These are phyloP conservation scores for Ensete ventricosum DNA, from an alignment of 176 grass and related monocot genomes.

Conservation along the genomic window DNA sequence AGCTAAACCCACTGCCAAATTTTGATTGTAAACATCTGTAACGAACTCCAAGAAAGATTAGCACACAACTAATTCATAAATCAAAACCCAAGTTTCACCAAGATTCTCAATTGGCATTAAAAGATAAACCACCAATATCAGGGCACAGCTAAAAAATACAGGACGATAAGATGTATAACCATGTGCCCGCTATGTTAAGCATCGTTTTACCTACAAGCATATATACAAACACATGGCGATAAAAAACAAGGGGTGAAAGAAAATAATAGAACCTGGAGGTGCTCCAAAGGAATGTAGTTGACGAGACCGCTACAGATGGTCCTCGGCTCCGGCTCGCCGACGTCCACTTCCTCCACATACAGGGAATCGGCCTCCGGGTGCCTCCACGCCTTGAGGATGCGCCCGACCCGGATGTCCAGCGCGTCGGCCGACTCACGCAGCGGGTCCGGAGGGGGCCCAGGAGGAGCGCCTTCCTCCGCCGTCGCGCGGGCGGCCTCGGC, in stretches of 20 bases:
- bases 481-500: background rate
- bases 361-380: constrained; percentile 82
- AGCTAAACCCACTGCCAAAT: background rate
- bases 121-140: too few relatives aligned
- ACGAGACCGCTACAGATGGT: constrained; percentile 95
- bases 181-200: background rate
- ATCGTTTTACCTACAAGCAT: background rate
- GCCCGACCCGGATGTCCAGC: constrained; percentile 74
- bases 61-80: background rate
- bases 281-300: constrained; percentile 56
- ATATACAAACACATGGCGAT: background rate
- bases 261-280: constrained; percentile 48
- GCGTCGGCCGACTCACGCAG: constrained; percentile 41
- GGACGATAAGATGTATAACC: background rate
- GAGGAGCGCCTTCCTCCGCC: background rate
- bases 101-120: background rate
- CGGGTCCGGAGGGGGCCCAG: constrained; percentile 8
- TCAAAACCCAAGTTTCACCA: background rate
- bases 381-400: constrained; percentile 70
- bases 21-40: background rate
- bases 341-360: constrained; percentile 86
- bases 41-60: background rate
- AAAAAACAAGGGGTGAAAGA: background rate
- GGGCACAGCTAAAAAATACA: too few relatives aligned
- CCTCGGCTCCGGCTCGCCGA: constrained; percentile 68